Evolutionary conservation across 2,329 filamentous ascomycete species (phyloP), one percentile per base, ranked within the genome.

Genomic region (Canariomyces notabilis): DNA sequence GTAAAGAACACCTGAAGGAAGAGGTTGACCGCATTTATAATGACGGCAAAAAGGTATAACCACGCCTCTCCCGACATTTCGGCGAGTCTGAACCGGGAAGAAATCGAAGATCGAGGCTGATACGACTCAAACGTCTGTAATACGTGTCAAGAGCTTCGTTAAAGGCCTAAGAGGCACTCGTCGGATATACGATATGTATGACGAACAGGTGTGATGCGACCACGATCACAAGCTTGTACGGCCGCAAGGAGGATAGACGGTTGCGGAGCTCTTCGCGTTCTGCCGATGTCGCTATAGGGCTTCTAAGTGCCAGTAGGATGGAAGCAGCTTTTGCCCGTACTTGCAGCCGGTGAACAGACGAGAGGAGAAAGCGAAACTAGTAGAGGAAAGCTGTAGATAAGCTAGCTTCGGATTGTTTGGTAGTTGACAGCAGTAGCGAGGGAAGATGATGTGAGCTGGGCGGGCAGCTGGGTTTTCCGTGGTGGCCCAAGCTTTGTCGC

Each of bases 1-100:
- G 93, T 98, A 76, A 98, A 98, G 80, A 98, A 98, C 62, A 98
- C 93, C 76, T 98, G 94, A 48, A 98, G 80, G 73, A 98, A 98
- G 65, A 98, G 81, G 78, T 98, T 98, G 82, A 98, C 90, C 75
- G 93, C 93, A 76, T 98, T 98, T 77, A 98, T 94, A 68, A 98
- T 80, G 71, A 98, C 94, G 73, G 91, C 85, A 72, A 98, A 79
- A 63, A 98, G 83, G 76, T 94, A 98, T 68, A 98, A 77, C 93
- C 93, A 96, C 69, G 90, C 90, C 80, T 96, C 90, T 71, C 90
- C 90, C 64, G 90, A 95, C 90, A 96, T 96, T 57, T 62, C 73
- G 64, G 56, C 52, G 46, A 53, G 49, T 53, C 46, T 18, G 42
- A 35, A 20, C 33, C 32, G 32, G 4, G 12, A 34, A n/a, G 15